These are phyloP conservation scores for Neoscytalidium dimidiatum DNA, from an alignment of 2,329 filamentous ascomycete species.

Conservation along the genomic window DNA sequence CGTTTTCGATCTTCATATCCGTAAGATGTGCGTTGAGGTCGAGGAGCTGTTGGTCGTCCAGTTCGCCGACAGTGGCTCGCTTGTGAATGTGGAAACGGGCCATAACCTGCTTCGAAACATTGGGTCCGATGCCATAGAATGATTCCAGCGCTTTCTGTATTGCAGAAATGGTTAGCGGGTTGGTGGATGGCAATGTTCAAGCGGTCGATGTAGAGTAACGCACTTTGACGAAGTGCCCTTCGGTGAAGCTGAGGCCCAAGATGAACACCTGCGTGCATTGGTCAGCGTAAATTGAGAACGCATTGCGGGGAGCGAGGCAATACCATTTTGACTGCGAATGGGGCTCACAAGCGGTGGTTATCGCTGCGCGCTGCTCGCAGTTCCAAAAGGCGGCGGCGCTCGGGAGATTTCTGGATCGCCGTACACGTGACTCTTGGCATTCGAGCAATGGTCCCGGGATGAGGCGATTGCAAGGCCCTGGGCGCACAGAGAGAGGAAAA, in stretches of 20 bases:
- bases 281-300: neutral
- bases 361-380: neutral
- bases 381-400: neutral
- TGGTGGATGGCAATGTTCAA: too few relatives aligned
- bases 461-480: neutral
- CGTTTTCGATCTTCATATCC: conserved; percentile 91
- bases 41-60: conserved; percentile 75
- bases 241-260: conserved; percentile 81
- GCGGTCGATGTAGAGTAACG: conserved; percentile 27
- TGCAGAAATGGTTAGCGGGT: neutral
- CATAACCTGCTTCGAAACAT: conserved; percentile 72
- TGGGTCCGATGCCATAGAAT: conserved; percentile 83
- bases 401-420: conserved; percentile 7
- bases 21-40: conserved; percentile 83
- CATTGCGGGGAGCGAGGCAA: neutral
- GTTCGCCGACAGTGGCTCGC: conserved; percentile 72
- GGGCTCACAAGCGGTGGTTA: neutral
- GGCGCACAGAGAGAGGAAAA: neutral
- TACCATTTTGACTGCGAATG: conserved; percentile 7
- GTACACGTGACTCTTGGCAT: neutral
- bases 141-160: conserved; percentile 70
- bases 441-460: neutral
- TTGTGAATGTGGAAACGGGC: conserved; percentile 88
- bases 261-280: conserved; percentile 70
- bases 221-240: conserved; percentile 82